These are phyloP conservation scores for Lactarius sp. DNA, from an alignment of 768 basidiomycete genomes.

Conservation along the genomic window DNA sequence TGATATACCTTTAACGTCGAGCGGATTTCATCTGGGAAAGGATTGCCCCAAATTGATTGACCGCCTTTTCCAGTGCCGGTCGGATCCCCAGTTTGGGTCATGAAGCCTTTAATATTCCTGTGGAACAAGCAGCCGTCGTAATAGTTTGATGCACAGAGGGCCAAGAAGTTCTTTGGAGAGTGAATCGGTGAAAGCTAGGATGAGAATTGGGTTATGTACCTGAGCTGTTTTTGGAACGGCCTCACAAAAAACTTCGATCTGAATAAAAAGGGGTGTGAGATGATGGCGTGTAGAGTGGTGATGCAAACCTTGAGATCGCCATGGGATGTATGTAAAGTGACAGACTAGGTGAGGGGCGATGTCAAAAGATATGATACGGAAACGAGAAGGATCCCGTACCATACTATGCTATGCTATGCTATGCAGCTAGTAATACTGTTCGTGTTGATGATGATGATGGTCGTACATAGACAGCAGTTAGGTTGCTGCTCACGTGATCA, in stretches of 20 bases:
- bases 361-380: constrained; percentile 3
- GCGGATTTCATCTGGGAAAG: constrained; percentile 88
- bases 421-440: background rate
- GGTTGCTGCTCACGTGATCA: background rate
- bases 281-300: background rate
- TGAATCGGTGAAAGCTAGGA: background rate
- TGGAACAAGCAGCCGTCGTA: constrained; percentile 87
- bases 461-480: background rate
- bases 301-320: constrained; percentile 84
- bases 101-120: constrained; percentile 93
- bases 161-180: constrained; percentile 81
- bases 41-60: constrained; percentile 92
- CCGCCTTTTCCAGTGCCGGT: constrained; percentile 91
- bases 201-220: constrained; percentile 39
- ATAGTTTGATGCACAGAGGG: constrained; percentile 83
- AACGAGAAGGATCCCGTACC: constrained; percentile 3
- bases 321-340: constrained; percentile 89
- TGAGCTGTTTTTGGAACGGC: constrained; percentile 93
- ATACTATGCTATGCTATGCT: background rate
- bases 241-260: constrained; percentile 98
- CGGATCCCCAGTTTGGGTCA: constrained; percentile 92
- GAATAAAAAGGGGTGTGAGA: constrained; percentile 8
- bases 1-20: constrained; percentile 81
- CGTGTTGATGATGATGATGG: background rate
- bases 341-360: constrained; percentile 54